phyloP scores from a whole-genome alignment of 192 early-diverging fungal genomes.

The Backusella parvicylindrica region DNA sequence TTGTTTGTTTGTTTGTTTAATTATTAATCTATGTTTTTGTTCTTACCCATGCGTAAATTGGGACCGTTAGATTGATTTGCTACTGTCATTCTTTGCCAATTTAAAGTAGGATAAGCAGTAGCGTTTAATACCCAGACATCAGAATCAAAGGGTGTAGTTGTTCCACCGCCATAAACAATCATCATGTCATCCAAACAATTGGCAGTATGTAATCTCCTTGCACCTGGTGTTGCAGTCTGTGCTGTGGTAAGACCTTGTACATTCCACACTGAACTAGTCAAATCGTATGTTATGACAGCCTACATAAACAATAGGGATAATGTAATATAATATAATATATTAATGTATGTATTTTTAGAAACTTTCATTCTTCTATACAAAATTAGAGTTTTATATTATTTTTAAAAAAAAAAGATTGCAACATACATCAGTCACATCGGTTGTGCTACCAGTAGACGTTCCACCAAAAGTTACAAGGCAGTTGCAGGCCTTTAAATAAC shows the following conservation, averaged over 20 bases:
- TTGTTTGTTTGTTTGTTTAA: not conserved
- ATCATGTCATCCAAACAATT: slow-evolving; percentile 63
- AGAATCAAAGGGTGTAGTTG: slow-evolving; percentile 39
- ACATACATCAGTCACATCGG: slow-evolving; percentile 40
- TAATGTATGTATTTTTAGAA: not conserved
- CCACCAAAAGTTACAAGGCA: slow-evolving; percentile 66
- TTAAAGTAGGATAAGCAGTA: slow-evolving; percentile 27
- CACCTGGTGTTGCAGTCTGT: slow-evolving; percentile 42
- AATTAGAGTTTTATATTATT: not conserved
- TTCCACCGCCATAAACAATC: slow-evolving; percentile 68
- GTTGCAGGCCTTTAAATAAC: slow-evolving; percentile 39
- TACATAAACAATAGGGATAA: not conserved
- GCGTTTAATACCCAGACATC: slow-evolving; percentile 51
- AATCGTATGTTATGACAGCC: slow-evolving; percentile 34
- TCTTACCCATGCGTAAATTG: slow-evolving; percentile 41
- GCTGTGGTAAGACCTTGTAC: slow-evolving; percentile 38
- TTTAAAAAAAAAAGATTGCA: not conserved
- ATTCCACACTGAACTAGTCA: slow-evolving; percentile 51
- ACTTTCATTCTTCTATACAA: not conserved
- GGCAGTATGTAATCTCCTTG: slow-evolving; percentile 61
- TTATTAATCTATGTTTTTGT: not conserved
- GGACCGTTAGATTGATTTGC: slow-evolving; percentile 42
- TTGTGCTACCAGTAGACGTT: slow-evolving; percentile 41
- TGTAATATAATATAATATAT: not conserved
- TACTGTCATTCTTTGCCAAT: slow-evolving; percentile 29